phyloP scores from a whole-genome alignment of 2,329 filamentous ascomycete genomes.

The Paecilomyces dactylethromorphus region DNA sequence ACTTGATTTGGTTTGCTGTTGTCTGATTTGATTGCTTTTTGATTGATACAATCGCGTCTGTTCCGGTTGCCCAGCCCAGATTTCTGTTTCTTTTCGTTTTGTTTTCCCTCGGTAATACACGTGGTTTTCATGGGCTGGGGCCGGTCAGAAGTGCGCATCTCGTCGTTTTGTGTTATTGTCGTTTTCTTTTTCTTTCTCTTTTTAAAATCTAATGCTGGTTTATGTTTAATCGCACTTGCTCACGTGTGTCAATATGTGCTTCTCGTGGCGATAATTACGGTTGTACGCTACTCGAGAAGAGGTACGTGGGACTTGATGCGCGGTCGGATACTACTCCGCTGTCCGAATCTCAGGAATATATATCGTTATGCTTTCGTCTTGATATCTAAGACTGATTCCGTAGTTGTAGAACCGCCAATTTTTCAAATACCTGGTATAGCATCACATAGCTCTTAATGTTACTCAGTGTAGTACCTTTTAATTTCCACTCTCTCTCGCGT shows the following conservation, averaged over 20 bases:
- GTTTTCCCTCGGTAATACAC: conserved; percentile 12
- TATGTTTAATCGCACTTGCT: conserved; percentile 3
- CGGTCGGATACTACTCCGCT: background rate
- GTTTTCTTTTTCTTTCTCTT: no score
- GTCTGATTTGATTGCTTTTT: conserved; percentile 18
- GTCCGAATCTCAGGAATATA: background rate
- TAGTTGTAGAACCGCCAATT: background rate
- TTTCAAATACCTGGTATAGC: no score
- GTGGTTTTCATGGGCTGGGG: conserved; percentile 19
- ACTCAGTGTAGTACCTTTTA: no score
- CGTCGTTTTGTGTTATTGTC: conserved; percentile 16
- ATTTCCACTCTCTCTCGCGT: no score
- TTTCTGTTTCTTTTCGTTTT: conserved; percentile 8
- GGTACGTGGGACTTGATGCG: background rate
- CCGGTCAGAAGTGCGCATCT: conserved; percentile 43
- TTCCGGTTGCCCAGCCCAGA: conserved; percentile 24
- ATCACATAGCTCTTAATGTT: no score
- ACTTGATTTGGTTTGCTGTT: conserved; percentile 4
- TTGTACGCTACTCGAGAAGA: background rate
- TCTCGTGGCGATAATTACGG: background rate
- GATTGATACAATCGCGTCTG: conserved; percentile 45
- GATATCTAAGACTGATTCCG: background rate
- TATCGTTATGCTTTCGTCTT: background rate
- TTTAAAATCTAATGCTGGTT: conserved; percentile 8
- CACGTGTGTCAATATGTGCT: conserved; percentile 4